phyloP scores from a whole-genome alignment of 2,329 filamentous ascomycete species.

The Exophiala lecanii-corni region DNA sequence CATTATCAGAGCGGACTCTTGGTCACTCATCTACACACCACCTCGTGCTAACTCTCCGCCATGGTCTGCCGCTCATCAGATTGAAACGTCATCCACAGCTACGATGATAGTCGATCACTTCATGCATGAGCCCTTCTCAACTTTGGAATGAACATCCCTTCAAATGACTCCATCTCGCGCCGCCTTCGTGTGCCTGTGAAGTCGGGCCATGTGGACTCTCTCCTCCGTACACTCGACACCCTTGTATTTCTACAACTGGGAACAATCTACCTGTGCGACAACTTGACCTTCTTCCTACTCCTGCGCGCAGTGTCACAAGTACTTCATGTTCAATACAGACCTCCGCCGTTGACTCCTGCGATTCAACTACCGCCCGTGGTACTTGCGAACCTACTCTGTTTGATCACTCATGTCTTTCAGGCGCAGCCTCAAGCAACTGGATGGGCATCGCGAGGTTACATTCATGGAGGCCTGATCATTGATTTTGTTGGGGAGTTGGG shows the following conservation, averaged over 20 bases:
- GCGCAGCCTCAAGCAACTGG: conserved; percentile 46
- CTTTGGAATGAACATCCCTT: conserved; percentile 29
- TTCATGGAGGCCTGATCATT: conserved; percentile 59
- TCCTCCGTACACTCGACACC: conserved; percentile 55
- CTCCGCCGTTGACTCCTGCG: conserved; percentile 44
- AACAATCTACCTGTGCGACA: conserved; percentile 61
- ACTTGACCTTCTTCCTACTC: conserved; percentile 44
- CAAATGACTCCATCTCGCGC: conserved; percentile 9
- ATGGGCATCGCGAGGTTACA: conserved; percentile 49
- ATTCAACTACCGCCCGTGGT: conserved; percentile 50
- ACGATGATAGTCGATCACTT: neutral
- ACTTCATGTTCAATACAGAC: conserved; percentile 56
- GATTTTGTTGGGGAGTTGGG: conserved; percentile 61
- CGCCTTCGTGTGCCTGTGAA: conserved; percentile 28
- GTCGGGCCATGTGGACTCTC: conserved; percentile 48
- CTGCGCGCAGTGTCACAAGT: conserved; percentile 53
- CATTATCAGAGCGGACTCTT: no score
- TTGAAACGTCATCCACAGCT: neutral
- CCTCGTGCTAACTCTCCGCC: no score
- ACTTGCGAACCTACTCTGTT: conserved; percentile 51
- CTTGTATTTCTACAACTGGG: conserved; percentile 59
- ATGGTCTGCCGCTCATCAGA: neutral
- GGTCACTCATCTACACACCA: no score
- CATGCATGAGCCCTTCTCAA: no score
- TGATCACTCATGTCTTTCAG: conserved; percentile 53